These are phyloP conservation scores for Solanum medicagineum DNA, from an alignment of 257 asterid species.

Conservation along the genomic window DNA sequence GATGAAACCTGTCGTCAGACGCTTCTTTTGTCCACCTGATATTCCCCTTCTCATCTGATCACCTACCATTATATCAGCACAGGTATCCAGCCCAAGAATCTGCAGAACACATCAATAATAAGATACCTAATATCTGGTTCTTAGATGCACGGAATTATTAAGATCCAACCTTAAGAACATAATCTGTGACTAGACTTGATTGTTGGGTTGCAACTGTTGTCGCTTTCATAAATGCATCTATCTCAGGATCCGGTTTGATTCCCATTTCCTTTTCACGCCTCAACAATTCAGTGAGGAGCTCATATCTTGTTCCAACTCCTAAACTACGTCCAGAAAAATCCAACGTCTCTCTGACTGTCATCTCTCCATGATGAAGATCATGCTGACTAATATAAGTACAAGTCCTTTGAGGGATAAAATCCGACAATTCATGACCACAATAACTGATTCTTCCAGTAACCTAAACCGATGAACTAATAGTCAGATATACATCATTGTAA, in stretches of 20 bases:
- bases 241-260: slow-evolving; percentile 77
- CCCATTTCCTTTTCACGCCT: slow-evolving; percentile 72
- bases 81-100: slow-evolving; percentile 94
- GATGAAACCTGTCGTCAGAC: slow-evolving; percentile 72
- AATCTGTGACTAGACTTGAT: slow-evolving; percentile 78
- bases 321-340: slow-evolving; percentile 83
- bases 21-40: slow-evolving; percentile 94
- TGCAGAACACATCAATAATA: slow-evolving; percentile 6
- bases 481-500: neutral
- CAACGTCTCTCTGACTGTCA: slow-evolving; percentile 86
- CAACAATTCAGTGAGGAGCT: slow-evolving; percentile 63
- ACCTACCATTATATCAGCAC: slow-evolving; percentile 85
- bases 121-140: neutral
- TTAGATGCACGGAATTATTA: neutral
- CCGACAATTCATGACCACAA: slow-evolving; percentile 77
- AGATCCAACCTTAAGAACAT: slow-evolving; percentile 64
- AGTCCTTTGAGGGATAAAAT: slow-evolving; percentile 82
- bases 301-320: slow-evolving; percentile 89
- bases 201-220: slow-evolving; percentile 76
- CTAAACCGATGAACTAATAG: slow-evolving; percentile 11
- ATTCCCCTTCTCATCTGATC: slow-evolving; percentile 92
- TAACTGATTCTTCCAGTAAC: slow-evolving; percentile 57
- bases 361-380: slow-evolving; percentile 88
- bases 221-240: slow-evolving; percentile 95
- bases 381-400: slow-evolving; percentile 86